These are phyloP conservation scores for Thamnidium elegans DNA, from an alignment of 192 early-diverging fungal genomes.

Conservation along the genomic window DNA sequence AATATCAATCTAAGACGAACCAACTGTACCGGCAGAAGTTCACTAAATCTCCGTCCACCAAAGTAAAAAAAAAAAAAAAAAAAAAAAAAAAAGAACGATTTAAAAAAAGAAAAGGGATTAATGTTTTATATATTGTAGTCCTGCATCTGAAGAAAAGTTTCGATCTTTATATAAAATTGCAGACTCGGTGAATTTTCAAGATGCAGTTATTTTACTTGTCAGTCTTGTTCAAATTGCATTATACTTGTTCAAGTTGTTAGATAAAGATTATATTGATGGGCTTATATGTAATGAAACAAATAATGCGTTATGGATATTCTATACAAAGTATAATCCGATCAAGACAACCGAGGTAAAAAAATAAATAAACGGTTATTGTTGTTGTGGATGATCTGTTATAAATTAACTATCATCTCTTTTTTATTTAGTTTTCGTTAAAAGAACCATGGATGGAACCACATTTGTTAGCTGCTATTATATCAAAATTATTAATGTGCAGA, in stretches of 20 bases:
- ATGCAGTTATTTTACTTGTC: conserved; percentile 47
- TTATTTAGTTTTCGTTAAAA: conserved; percentile 22
- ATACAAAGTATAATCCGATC: conserved; percentile 38
- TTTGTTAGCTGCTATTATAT: conserved; percentile 47
- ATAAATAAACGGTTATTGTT: background rate
- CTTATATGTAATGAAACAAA: conserved; percentile 48
- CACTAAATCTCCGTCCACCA: conserved; percentile 46
- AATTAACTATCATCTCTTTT: too few species aligned
- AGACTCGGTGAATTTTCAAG: conserved; percentile 42
- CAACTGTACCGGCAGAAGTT: conserved; percentile 50
- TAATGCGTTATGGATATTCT: conserved; percentile 40
- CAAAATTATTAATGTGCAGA: conserved; percentile 41
- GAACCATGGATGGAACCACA: conserved; percentile 50
- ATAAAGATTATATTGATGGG: conserved; percentile 45
- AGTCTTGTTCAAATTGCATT: conserved; percentile 43
- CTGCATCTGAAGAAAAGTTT: conserved; percentile 52
- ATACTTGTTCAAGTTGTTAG: conserved; percentile 41
- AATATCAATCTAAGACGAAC: conserved; percentile 50
- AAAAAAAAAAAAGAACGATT: background rate
- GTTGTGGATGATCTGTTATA: background rate
- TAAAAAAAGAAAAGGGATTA: background rate
- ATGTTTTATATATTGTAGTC: conserved; percentile 24
- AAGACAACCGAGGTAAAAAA: conserved; percentile 15
- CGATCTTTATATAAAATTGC: conserved; percentile 47
- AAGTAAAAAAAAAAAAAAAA: conserved; percentile 27